Evolutionary conservation across 164 flowering plant species (phyloP).

Genomic region (Tetracentron sinense): DNA sequence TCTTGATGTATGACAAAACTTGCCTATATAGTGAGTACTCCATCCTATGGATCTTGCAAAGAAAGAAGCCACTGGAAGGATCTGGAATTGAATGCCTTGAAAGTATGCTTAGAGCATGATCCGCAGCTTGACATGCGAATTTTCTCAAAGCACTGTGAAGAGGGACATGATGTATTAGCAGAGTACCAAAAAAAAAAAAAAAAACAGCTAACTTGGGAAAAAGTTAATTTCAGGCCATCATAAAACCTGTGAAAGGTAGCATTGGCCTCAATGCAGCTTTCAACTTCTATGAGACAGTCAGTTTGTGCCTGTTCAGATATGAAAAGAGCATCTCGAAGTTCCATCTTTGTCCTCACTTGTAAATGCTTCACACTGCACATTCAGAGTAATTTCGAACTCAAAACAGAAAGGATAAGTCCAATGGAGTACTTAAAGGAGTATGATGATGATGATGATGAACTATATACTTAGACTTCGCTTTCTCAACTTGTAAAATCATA

Average conservation of each 20-base stretch:
- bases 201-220: neutral
- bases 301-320: constrained; percentile 37
- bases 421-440: neutral
- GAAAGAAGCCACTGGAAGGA: constrained; percentile 21
- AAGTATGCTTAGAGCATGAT: constrained; percentile 46
- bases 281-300: constrained; percentile 78
- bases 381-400: neutral
- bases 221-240: neutral
- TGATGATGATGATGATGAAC: too few relatives aligned
- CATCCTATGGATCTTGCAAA: constrained; percentile 40
- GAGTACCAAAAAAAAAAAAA: neutral
- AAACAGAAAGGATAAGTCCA: neutral
- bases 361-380: constrained; percentile 70
- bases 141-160: constrained; percentile 48
- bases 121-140: constrained; percentile 60
- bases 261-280: constrained; percentile 72
- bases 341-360: constrained; percentile 57
- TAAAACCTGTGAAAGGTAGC: constrained; percentile 75
- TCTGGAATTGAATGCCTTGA: constrained; percentile 34
- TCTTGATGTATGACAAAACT: constrained; percentile 12
- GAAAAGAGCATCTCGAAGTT: constrained; percentile 58
- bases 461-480: too few relatives aligned
- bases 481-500: too few relatives aligned
- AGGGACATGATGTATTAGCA: constrained; percentile 1
- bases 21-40: constrained; percentile 66